Evolutionary conservation across 805 yeast genomes (phyloP).

Genomic region (Monosporozyma servazzii): DNA sequence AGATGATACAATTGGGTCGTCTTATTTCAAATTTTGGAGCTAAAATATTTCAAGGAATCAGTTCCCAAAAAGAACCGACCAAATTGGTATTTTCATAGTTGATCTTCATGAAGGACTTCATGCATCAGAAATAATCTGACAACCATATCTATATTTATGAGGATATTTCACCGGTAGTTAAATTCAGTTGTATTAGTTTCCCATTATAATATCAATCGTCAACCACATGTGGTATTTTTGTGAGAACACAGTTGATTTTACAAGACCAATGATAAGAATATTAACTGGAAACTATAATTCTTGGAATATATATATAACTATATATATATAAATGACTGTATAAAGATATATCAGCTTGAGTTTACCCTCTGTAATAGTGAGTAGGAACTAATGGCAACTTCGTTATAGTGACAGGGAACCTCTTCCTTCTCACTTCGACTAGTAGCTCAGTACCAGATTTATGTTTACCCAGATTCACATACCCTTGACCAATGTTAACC

Average conservation of each 20-base stretch:
- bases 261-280: no score
- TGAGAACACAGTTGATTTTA: no score
- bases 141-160: no score
- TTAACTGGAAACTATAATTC: no score
- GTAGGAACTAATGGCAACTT: slow-evolving; percentile 80
- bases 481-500: slow-evolving; percentile 85
- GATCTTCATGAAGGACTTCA: no score
- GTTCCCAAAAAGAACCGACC: no score
- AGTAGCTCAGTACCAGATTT: slow-evolving; percentile 67
- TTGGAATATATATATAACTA: not conserved
- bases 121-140: no score
- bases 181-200: no score
- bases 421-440: slow-evolving; percentile 77
- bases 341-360: not conserved
- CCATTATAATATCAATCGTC: not conserved
- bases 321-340: not conserved
- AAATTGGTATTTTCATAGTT: no score
- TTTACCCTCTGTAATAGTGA: slow-evolving; percentile 41
- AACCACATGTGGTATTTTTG: not conserved
- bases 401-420: slow-evolving; percentile 62
- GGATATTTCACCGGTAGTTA: no score
- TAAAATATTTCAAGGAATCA: no score
- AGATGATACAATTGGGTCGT: not conserved
- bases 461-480: slow-evolving; percentile 57
- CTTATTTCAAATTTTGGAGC: not conserved